Evolutionary conservation across 441 rosid genomes (phyloP), one percentile per base, ranked within the genome.

Genomic region (Gossypium schwendimanii): DNA sequence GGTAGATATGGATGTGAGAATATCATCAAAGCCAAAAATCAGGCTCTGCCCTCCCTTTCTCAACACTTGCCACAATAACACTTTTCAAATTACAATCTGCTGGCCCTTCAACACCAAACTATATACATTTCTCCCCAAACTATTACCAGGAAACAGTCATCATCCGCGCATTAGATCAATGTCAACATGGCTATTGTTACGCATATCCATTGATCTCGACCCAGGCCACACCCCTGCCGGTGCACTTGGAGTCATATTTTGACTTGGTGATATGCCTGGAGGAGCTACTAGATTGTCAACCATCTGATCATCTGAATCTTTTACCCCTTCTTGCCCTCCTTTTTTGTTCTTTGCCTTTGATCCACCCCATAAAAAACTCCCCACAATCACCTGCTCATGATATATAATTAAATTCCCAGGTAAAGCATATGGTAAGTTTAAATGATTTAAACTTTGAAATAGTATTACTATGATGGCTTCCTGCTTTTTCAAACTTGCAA

Each of bases 121-220:
- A 83, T 83, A 70, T 60, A 83, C 86, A 88, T 66, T 53, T 71
- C 74, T 75, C 21, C 8, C 6, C 12, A 53, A 52, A 71, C 63
- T 54, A 63, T 68, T 2, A 31, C 59, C 33, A 57, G 44, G 70
- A 69, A 31, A 60, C 44, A 9, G 5, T 53, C 26, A 69, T 91
- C 87, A 92, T 12, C 97, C 93, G 4, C 90, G 93, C 97, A 92
- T 94, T 74, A 94, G 84, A 84, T 92, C 98, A 63, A 94, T 90
- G 88, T 85, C 97, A 2, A 82, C 71, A 58, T 89, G 97, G 10
- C 59, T 54, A 20, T 54, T 71, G 21, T 88, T 86, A 49, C 81
- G 92, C 85, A 91, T 85, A 72, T 92, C 97, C 80, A 87, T 70
- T 14, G 94, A 61, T 79, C 86, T 87, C 26, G 97, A 78, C 73